Base-by-base conservation (phyloP, 331 rosid species). In the Pyrus hybrid region DNA sequence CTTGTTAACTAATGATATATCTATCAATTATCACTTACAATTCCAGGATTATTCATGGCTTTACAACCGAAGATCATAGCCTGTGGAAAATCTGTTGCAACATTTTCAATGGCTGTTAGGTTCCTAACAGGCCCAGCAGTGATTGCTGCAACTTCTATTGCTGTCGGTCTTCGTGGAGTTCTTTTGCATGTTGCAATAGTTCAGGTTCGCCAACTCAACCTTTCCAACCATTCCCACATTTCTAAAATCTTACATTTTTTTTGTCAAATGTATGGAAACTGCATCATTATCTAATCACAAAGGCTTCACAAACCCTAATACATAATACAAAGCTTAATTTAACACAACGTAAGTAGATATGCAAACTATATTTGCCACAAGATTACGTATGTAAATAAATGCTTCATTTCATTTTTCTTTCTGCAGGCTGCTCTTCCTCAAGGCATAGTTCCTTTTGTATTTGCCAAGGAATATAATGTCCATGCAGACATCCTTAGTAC, bases 101-200 rank as follows among this genome's bases (percentile, higher is more conserved):
- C 97, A 63, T 94, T 92, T 90, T 83, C 99, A 77, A 92, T 94
- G 97, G 97, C 94, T 47, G 99, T 94, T 49, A 85, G 99, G 83
- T 94, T 94, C 89, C 85, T 94, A 80, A 92, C 93, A 1, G 99
- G 97, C n/a, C 99, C 99, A 1, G 99, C 99, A 32, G 99, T 94
- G 20, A 94, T 92, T 54, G 99, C 99, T 0, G 99, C 99, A 10
- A 85, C 91, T 62, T 88, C 99, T 18, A 92, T 94, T 13, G 96
- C 91, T 68, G 77, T 80, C 6, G 99, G 97, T 62, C 75, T 94
- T 53, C 96, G 99, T 7, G 99, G 99, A 60, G 87, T 84, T 82
- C 99, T 90, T 62, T 77, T 94, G 74, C 99, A 94, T 80, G 89
- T 92, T 51, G 97, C 97, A 33, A 92, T 94, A 25, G 96, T 94